A percentile compares a stretch with the other conserved stretches of the same genome.
Conservation (phyloP, 2,329 filamentous ascomycete genomes). For the Bipolaris victoriae region DNA sequence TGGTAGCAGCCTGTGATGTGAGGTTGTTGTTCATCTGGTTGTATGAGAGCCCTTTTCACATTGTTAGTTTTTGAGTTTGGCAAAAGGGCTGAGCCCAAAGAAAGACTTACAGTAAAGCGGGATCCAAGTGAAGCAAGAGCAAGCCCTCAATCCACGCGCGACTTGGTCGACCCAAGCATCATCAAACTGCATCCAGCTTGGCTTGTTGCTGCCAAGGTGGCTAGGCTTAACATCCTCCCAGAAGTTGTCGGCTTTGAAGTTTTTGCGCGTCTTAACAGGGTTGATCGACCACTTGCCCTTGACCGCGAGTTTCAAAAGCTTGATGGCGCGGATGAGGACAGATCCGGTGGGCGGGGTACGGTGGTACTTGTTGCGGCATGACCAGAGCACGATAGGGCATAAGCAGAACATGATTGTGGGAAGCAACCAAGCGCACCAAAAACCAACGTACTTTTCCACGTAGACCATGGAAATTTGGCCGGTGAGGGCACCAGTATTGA, state of each 20-base stretch:
- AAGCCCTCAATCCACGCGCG: constrained; percentile 48
- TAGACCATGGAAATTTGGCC: constrained; percentile 75
- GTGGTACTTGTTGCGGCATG: constrained; percentile 67
- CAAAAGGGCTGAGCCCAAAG: background rate
- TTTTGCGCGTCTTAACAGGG: constrained; percentile 64
- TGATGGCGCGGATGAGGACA: constrained; percentile 70
- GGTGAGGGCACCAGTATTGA: constrained; percentile 67
- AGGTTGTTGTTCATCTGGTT: constrained; percentile 63
- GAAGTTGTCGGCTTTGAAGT: constrained; percentile 63
- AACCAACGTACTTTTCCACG: constrained; percentile 76
- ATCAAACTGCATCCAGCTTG: constrained; percentile 80
- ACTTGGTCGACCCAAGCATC: constrained; percentile 76
- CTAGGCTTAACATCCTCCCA: constrained; percentile 75
- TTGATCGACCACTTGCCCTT: constrained; percentile 69
- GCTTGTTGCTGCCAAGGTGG: constrained; percentile 62
- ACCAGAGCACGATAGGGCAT: constrained; percentile 66
- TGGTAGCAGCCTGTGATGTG: constrained; percentile 62
- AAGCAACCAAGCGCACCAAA: constrained; percentile 73
- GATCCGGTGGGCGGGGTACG: constrained; percentile 72
- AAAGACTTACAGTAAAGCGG: constrained; percentile 46
- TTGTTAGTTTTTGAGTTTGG: background rate
- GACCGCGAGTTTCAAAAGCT: constrained; percentile 65
- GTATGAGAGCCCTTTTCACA: constrained; percentile 52
- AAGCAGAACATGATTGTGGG: constrained; percentile 69
- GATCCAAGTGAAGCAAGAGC: constrained; percentile 61